Evolutionary conservation across 2,329 filamentous ascomycete genomes (phyloP), one percentile per base, ranked within the genome.

Genomic region (Gaeumannomyces sp.): DNA sequence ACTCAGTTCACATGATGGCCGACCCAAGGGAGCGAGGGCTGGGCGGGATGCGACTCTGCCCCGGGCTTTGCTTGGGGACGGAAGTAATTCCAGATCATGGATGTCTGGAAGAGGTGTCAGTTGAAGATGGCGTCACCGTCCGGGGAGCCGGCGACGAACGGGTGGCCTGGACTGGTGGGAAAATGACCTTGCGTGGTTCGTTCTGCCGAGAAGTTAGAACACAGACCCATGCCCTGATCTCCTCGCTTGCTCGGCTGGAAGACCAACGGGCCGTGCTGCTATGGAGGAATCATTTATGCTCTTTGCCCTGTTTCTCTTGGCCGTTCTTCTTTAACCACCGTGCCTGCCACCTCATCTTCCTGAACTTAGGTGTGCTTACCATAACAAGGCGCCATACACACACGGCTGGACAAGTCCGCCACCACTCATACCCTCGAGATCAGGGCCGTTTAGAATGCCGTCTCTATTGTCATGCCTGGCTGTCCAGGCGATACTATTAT

Each of bases 401-500:
- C 45, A n/a, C 14, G 45, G 19, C 7, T 3, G 45, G 45, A 53
- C 8, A 1, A 53, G 45, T n/a, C 22, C 11, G n/a, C 45, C 22
- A n/a, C 45, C n/a, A 11, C 22, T 10, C 7, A 53, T 53, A 22
- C 45, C n/a, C 8, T 25, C 22, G 22, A 53, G 45, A 53, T 3
- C 57, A 59, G 13, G 25, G 3, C 25, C 61, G 64, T 27, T 38
- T 38, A 59, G 10, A 8, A 29, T 59, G 28, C 27, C 28, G 22
- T 59, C n/a, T 28, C 19, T 58, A 45, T 27, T 65, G 7, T 38
- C 61, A 25, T 53, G 28, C 59, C 57, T 64, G 33, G 58, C 53
- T 3, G 8, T 64, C 45, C 57, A 60, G 6, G 57, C 38, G 25
- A 33, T 61, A 25, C 10, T 45, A 7, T n/a, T 60, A 2, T 68